A percentile compares a stretch with the other conserved stretches of the same genome.
Conservation (phyloP, 208 protist species). For the Herpetomonas muscarum region DNA sequence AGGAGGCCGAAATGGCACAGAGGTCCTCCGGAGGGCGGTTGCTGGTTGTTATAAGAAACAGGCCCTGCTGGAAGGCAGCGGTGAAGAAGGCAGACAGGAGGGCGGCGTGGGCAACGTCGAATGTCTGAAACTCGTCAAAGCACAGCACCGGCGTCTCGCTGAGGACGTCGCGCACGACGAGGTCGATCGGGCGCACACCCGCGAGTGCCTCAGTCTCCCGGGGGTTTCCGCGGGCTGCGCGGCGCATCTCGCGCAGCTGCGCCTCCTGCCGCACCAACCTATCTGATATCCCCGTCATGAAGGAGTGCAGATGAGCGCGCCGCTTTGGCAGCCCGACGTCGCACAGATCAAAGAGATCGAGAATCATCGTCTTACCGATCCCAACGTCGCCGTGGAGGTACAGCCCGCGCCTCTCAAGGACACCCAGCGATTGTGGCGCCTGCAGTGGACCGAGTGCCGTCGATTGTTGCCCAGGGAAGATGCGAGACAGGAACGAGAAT, state of each 20-base stretch:
- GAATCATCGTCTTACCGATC: constrained; percentile 93
- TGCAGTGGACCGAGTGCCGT: no score
- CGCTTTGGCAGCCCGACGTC: constrained; percentile 69
- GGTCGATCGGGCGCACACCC: constrained; percentile 49
- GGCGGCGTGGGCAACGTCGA: constrained; percentile 82
- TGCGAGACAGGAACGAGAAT: no score
- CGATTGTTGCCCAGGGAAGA: no score
- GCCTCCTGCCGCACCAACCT: constrained; percentile 52
- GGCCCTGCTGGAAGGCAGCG: constrained; percentile 52
- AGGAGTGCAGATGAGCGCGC: constrained; percentile 90
- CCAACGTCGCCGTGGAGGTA: constrained; percentile 94
- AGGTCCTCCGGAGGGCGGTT: constrained; percentile 83
- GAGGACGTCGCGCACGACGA: constrained; percentile 68
- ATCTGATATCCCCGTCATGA: constrained; percentile 86
- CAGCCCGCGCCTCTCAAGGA: constrained; percentile 62
- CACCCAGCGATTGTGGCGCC: constrained; percentile 59
- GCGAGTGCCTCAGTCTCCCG: constrained; percentile 11
- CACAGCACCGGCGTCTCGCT: constrained; percentile 81
- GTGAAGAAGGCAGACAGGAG: constrained; percentile 80
- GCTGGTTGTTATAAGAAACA: constrained; percentile 83
- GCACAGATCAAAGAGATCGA: constrained; percentile 91
- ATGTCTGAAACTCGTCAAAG: constrained; percentile 92
- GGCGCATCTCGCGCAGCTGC: constrained; percentile 15
- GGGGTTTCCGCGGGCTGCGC: constrained; percentile 9
- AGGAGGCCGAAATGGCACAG: constrained; percentile 55